These are phyloP conservation scores for Botrytis hyacinthi DNA, from an alignment of 2,329 filamentous ascomycete genomes.

Conservation along the genomic window DNA sequence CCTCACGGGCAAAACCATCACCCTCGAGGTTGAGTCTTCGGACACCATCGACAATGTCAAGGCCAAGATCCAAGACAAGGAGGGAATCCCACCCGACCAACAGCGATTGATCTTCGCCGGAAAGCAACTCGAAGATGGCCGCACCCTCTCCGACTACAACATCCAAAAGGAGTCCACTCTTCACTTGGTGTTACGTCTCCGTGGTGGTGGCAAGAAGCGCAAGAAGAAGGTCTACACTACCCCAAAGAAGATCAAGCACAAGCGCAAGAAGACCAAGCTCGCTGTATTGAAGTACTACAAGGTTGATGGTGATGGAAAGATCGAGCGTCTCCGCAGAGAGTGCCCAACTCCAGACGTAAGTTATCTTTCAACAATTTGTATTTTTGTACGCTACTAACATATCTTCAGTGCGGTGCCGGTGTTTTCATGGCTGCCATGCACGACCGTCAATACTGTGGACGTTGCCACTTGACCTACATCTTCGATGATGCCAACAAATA, in stretches of 20 bases:
- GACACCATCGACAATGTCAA: constrained; percentile 99
- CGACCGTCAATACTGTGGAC: constrained; percentile 78
- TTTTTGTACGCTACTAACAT: constrained; percentile 40
- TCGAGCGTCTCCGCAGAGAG: constrained; percentile 97
- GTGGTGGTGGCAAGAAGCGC: constrained; percentile 99
- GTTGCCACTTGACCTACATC: constrained; percentile 71
- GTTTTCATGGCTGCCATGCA: constrained; percentile 99
- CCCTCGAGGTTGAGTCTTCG: constrained; percentile 99
- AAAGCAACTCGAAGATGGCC: constrained; percentile 99
- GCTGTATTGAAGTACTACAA: constrained; percentile 99
- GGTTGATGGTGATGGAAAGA: constrained; percentile 99
- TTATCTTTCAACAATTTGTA: constrained; percentile 28
- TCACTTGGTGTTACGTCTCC: constrained; percentile 95
- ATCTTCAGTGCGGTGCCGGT: constrained; percentile 87
- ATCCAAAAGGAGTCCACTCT: constrained; percentile 99
- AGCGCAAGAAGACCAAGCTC: constrained; percentile 99
- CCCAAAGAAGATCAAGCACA: constrained; percentile 99
- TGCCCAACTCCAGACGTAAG: constrained; percentile 87
- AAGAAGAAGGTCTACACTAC: constrained; percentile 99
- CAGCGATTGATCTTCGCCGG: constrained; percentile 99
- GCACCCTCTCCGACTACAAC: constrained; percentile 99
- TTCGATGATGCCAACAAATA: constrained; percentile 56
- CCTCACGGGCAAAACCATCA: constrained; percentile 99
- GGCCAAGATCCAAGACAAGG: constrained; percentile 98
- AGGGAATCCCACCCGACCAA: constrained; percentile 98